Conservation (phyloP, 2,329 filamentous ascomycete species). For the Xylaria polymorpha region DNA sequence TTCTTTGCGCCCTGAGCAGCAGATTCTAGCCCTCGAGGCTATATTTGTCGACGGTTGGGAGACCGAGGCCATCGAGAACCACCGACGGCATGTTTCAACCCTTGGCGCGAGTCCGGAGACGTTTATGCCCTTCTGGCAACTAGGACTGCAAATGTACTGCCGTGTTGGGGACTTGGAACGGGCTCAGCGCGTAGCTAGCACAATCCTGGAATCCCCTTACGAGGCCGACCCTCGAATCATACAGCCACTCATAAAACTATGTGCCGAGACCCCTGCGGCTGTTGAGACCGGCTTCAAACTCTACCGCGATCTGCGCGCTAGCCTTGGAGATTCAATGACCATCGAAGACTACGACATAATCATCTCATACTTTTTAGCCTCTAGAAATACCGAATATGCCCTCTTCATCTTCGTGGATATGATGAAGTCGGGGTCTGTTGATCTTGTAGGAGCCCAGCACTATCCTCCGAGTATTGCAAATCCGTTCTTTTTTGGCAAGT, state of each 20-base stretch:
- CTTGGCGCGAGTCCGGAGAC: constrained; percentile 62
- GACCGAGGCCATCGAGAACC: constrained; percentile 69
- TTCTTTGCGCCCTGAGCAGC: constrained; percentile 66
- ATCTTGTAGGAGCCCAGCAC: constrained; percentile 56
- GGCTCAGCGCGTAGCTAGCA: constrained; percentile 67
- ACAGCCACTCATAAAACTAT: constrained; percentile 76
- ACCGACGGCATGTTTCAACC: constrained; percentile 67
- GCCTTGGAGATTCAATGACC: constrained; percentile 69
- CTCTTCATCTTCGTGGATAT: constrained; percentile 87
- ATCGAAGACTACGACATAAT: constrained; percentile 82
- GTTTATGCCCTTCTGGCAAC: constrained; percentile 68
- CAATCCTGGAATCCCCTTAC: constrained; percentile 60
- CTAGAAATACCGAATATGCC: constrained; percentile 73
- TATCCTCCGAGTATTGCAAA: constrained; percentile 69
- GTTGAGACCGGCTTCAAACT: constrained; percentile 71
- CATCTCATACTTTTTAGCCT: constrained; percentile 75
- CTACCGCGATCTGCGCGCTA: constrained; percentile 72
- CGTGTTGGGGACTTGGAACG: constrained; percentile 67
- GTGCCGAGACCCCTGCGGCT: constrained; percentile 63
- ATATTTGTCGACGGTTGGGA: constrained; percentile 72
- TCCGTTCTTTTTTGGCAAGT: constrained; percentile 86
- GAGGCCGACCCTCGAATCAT: constrained; percentile 66
- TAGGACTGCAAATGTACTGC: constrained; percentile 74
- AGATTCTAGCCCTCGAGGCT: constrained; percentile 75
- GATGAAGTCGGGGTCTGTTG: constrained; percentile 74